phyloP scores from a whole-genome alignment of 2,329 filamentous ascomycete genomes.

The Thelonectria discophora region DNA sequence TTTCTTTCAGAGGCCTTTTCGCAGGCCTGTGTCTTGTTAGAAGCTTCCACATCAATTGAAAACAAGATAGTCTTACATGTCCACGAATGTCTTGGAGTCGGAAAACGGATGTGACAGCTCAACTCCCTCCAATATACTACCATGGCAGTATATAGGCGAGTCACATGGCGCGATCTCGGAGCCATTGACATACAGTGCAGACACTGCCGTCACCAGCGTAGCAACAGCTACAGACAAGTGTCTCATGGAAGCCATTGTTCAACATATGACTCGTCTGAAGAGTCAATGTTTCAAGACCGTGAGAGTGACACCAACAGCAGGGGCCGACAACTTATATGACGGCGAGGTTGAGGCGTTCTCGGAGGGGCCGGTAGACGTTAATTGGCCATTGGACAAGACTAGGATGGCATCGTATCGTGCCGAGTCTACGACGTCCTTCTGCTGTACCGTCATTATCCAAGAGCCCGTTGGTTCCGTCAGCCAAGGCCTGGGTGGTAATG shows the following conservation, averaged over 20 bases:
- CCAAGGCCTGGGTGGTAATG: constrained; percentile 9
- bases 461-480: constrained; percentile 7
- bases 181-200: constrained; percentile 67
- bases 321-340: constrained; percentile 15
- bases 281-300: not conserved
- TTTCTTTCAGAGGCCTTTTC: constrained; percentile 65
- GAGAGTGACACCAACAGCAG: not conserved
- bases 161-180: constrained; percentile 71
- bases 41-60: constrained; percentile 16
- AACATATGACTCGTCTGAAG: constrained; percentile 9
- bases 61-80: constrained; percentile 61
- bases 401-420: constrained; percentile 5
- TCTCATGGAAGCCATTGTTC: constrained; percentile 41
- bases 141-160: constrained; percentile 73
- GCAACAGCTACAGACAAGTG: constrained; percentile 41
- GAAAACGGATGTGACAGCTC: constrained; percentile 70
- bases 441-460: not conserved
- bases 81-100: constrained; percentile 77
- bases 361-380: not conserved
- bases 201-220: constrained; percentile 41
- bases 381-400: not conserved
- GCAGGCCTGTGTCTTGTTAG: constrained; percentile 59
- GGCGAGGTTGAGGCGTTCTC: not conserved
- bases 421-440: not conserved
- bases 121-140: constrained; percentile 68